Conservation (phyloP, 345 rosid genomes). For the Orychophragmus violaceus region DNA sequence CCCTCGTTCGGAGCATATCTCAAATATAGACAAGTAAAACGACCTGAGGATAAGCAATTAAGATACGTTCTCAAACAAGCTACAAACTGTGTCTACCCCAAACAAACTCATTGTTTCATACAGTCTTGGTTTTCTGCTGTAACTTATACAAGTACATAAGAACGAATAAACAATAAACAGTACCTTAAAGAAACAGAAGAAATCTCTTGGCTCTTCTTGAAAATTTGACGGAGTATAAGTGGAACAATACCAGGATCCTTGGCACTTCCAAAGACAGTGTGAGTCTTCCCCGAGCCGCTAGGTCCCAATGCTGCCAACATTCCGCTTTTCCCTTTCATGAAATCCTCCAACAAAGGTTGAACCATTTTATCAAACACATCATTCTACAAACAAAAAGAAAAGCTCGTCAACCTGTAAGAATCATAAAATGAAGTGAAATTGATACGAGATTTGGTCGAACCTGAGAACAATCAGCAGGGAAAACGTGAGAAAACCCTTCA, state of each 20-base stretch:
- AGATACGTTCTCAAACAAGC: background rate
- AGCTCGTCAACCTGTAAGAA: background rate
- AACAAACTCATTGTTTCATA: background rate
- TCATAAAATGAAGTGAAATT: no score
- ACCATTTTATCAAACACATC: slow-evolving; percentile 71
- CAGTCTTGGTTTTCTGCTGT: background rate
- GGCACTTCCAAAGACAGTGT: slow-evolving; percentile 68
- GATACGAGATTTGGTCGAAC: no score
- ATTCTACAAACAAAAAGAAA: slow-evolving; percentile 34
- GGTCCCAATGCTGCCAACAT: slow-evolving; percentile 91
- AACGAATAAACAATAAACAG: no score
- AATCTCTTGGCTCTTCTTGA: slow-evolving; percentile 24
- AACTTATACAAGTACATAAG: no score
- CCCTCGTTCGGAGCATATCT: slow-evolving; percentile 75
- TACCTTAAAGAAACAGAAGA: slow-evolving; percentile 43
- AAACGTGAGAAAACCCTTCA: slow-evolving; percentile 84
- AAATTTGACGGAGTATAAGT: slow-evolving; percentile 52
- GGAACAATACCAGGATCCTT: slow-evolving; percentile 83
- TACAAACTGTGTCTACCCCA: background rate
- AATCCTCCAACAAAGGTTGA: slow-evolving; percentile 70
- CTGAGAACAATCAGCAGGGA: slow-evolving; percentile 62
- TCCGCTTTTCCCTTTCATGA: slow-evolving; percentile 62
- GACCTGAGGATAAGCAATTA: slow-evolving; percentile 41
- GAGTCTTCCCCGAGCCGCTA: slow-evolving; percentile 92
- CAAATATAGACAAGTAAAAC: slow-evolving; percentile 64